Percentiles rank a stretch among this genome's conserved stretches.
Evolutionary conservation across 176 grass and related monocot genomes (phyloP).

Genomic region (Carex littledalei): DNA sequence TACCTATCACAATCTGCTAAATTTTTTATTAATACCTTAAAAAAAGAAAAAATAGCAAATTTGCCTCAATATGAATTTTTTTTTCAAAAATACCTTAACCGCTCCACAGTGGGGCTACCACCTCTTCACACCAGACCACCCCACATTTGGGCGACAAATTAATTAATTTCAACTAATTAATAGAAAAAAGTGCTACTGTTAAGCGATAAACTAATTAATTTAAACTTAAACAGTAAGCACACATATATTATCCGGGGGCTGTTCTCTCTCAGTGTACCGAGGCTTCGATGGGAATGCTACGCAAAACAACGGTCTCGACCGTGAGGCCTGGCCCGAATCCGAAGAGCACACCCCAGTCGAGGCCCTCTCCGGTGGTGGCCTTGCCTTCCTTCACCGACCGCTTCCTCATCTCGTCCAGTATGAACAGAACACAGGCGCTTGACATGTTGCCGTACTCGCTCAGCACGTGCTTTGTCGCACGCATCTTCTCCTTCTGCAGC

Average conservation of each 20-base stretch:
- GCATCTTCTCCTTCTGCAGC: constrained; percentile 18
- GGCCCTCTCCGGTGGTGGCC: constrained; percentile 16
- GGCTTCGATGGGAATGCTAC: not conserved
- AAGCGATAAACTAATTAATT: too few species aligned
- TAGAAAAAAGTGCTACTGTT: too few species aligned
- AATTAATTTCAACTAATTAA: too few species aligned
- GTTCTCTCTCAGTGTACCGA: not conserved
- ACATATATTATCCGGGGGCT: not conserved
- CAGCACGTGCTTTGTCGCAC: not conserved
- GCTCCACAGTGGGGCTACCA: too few species aligned
- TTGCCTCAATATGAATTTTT: too few species aligned
- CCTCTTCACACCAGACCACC: too few species aligned
- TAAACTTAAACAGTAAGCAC: not conserved
- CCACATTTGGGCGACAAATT: too few species aligned
- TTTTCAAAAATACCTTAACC: too few species aligned
- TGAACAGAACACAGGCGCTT: constrained; percentile 15
- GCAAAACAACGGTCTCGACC: constrained; percentile 13
- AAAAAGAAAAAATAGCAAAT: too few species aligned
- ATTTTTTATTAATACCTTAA: too few species aligned
- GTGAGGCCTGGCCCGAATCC: constrained; percentile 17
- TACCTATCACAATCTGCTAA: too few species aligned
- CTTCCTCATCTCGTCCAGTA: constrained; percentile 16
- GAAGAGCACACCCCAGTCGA: constrained; percentile 19
- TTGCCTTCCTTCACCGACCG: constrained; percentile 10
- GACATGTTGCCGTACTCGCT: constrained; percentile 29